Evolutionary conservation across 2,329 filamentous ascomycete genomes (phyloP).

Genomic region (Sordariomycetes sp.): DNA sequence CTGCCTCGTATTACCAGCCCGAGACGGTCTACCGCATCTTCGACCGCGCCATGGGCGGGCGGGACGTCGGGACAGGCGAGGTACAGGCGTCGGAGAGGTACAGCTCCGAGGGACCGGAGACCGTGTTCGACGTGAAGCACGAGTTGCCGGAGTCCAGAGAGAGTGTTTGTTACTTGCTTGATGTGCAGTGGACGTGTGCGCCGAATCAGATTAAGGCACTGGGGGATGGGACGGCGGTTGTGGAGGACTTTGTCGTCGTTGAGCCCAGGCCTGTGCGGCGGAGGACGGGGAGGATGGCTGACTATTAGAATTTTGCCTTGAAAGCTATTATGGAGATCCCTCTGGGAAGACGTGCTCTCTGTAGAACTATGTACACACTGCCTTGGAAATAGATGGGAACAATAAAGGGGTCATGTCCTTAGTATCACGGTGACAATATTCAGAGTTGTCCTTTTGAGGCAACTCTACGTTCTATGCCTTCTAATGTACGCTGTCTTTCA

Average conservation of each 20-base stretch:
- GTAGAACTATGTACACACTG: too few relatives aligned
- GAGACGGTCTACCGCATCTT: slow-evolving; percentile 46
- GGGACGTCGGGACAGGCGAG: slow-evolving; percentile 41
- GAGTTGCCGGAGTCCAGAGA: neutral
- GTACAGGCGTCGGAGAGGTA: slow-evolving; percentile 29
- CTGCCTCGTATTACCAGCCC: slow-evolving; percentile 48
- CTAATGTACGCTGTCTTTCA: too few relatives aligned
- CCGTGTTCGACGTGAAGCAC: neutral
- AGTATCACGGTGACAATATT: too few relatives aligned
- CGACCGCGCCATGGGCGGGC: slow-evolving; percentile 42
- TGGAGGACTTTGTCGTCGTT: slow-evolving; percentile 16
- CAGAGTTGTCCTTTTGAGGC: too few relatives aligned
- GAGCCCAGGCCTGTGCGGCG: neutral
- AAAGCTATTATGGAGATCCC: neutral
- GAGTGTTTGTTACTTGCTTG: neutral
- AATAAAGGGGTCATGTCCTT: too few relatives aligned
- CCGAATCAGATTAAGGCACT: neutral
- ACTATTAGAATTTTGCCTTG: too few relatives aligned
- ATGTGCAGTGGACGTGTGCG: neutral
- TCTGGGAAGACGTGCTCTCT: too few relatives aligned
- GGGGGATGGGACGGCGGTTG: neutral
- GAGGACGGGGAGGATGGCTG: neutral
- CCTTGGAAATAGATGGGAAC: too few relatives aligned
- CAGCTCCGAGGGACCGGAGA: neutral
- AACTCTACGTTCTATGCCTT: too few relatives aligned